Percentiles rank a stretch among this genome's conserved stretches.
Conservation (phyloP, 768 basidiomycete species). For the Boletus reticulatus region DNA sequence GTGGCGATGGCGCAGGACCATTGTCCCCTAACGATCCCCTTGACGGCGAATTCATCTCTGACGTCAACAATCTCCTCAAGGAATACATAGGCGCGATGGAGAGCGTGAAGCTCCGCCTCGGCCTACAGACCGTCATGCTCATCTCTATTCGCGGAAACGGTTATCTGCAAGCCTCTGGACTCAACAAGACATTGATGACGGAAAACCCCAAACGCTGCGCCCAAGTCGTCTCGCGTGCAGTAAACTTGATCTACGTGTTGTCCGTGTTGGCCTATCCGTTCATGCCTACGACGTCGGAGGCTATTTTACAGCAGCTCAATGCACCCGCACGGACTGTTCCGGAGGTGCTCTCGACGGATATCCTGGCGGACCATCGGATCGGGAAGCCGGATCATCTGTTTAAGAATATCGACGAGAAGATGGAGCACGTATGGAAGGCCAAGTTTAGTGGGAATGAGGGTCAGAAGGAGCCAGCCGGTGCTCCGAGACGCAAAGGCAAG, state of each 20-base stretch:
- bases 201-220: slow-evolving; percentile 84
- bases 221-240: slow-evolving; percentile 82
- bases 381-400: slow-evolving; percentile 89
- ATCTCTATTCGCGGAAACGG: slow-evolving; percentile 87
- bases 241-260: slow-evolving; percentile 91
- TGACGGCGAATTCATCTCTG: slow-evolving; percentile 74
- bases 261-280: slow-evolving; percentile 88
- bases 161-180: slow-evolving; percentile 90
- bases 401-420: slow-evolving; percentile 89
- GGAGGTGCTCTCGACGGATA: slow-evolving; percentile 68
- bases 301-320: slow-evolving; percentile 84
- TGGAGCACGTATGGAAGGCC: slow-evolving; percentile 76
- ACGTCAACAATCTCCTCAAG: slow-evolving; percentile 74
- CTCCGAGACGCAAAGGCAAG: slow-evolving; percentile 50
- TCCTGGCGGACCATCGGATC: slow-evolving; percentile 82
- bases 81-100: slow-evolving; percentile 90
- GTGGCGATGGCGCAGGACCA: slow-evolving; percentile 65
- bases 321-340: slow-evolving; percentile 84
- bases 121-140: slow-evolving; percentile 86
- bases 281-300: slow-evolving; percentile 88
- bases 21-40: slow-evolving; percentile 62
- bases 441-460: slow-evolving; percentile 70
- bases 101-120: slow-evolving; percentile 81
- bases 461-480: slow-evolving; percentile 42
- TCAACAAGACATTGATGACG: slow-evolving; percentile 86